Conservation (phyloP, 73 alveolate genomes). For the Paramecium tetraurelia region DNA sequence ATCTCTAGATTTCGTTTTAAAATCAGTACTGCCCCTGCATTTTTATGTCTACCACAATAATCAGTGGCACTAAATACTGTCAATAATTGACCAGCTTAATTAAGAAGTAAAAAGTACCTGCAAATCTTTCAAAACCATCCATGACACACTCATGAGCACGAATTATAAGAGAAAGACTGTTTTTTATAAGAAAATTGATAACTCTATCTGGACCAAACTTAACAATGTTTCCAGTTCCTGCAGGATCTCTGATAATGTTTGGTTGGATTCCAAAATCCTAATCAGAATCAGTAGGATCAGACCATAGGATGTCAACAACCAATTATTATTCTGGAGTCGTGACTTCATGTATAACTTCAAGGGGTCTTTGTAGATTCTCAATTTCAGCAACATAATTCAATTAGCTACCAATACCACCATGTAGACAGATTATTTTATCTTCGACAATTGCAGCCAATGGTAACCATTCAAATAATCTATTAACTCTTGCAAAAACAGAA, state of each 20-base stretch:
- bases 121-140: constrained; percentile 99
- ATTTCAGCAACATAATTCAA: constrained; percentile 82
- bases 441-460: constrained; percentile 97
- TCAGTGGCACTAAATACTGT: constrained; percentile 97
- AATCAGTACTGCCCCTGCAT: constrained; percentile 97
- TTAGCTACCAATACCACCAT: constrained; percentile 97
- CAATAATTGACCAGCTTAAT: constrained; percentile 86
- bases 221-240: constrained; percentile 98
- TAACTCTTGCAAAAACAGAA: constrained; percentile 85
- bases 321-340: constrained; percentile 80
- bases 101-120: constrained; percentile 58
- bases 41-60: constrained; percentile 98
- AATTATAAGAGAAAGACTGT: constrained; percentile 83
- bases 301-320: constrained; percentile 91
- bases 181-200: constrained; percentile 86
- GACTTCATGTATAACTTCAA: constrained; percentile 91
- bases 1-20: constrained; percentile 86
- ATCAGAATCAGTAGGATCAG: constrained; percentile 96
- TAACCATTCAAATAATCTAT: constrained; percentile 89
- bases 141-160: constrained; percentile 99
- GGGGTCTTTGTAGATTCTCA: constrained; percentile 87
- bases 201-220: constrained; percentile 99
- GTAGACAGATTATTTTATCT: constrained; percentile 83
- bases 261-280: constrained; percentile 94
- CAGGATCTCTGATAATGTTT: constrained; percentile 98